A percentile compares a stretch with the other conserved stretches of the same genome.
Conservation (phyloP, 371 early-diverging fungal species). For the Globomyces sp. region DNA sequence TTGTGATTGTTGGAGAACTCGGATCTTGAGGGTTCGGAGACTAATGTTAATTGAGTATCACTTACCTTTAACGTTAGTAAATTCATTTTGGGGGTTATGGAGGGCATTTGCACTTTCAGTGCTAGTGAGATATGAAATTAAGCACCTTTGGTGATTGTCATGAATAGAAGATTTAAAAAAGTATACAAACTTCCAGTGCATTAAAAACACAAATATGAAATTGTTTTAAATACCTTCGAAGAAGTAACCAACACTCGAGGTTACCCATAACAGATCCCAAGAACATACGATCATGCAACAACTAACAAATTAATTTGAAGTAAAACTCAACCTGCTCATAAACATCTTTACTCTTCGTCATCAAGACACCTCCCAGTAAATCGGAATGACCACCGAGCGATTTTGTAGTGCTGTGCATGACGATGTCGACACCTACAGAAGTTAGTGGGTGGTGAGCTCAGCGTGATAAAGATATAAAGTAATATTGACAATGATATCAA, state of each 20-base stretch:
- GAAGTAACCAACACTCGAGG: constrained; percentile 51
- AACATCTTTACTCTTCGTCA: constrained; percentile 24
- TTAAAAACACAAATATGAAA: constrained; percentile 24
- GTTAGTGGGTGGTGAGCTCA: neutral
- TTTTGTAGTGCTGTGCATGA: constrained; percentile 53
- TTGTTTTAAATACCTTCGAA: constrained; percentile 26
- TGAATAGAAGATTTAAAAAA: too few species aligned
- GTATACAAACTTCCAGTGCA: neutral
- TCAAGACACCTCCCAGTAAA: constrained; percentile 49
- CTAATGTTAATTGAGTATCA: neutral
- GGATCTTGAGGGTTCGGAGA: constrained; percentile 43
- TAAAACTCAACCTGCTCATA: constrained; percentile 8
- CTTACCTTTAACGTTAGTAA: neutral
- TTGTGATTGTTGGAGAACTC: constrained; percentile 43
- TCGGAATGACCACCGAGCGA: constrained; percentile 54
- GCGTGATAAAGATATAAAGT: neutral
- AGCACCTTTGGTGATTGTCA: too few species aligned
- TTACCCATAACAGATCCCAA: constrained; percentile 52
- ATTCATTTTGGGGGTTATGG: too few species aligned
- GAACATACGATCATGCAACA: constrained; percentile 34
- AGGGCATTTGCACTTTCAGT: too few species aligned
- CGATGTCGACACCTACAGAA: constrained; percentile 38
- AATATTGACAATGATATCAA: neutral
- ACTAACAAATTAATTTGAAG: constrained; percentile 13
- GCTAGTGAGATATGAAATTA: too few species aligned